phyloP scores from a whole-genome alignment of 179 eudicot genomes.

The Silene noctiflora region DNA sequence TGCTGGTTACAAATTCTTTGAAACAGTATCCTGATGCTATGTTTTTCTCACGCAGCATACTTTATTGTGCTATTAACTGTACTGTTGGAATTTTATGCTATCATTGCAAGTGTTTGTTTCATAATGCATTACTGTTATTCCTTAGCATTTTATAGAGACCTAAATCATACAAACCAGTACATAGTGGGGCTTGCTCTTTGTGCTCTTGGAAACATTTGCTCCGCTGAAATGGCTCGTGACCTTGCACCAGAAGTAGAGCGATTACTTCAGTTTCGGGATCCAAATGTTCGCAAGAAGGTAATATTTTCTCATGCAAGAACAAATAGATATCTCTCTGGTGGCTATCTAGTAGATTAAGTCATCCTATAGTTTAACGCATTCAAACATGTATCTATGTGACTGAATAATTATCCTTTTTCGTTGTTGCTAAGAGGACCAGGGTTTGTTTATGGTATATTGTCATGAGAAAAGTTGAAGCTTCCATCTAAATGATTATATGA shows the following conservation, averaged over 20 bases:
- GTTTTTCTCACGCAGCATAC: not conserved
- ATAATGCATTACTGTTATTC: conserved; percentile 20
- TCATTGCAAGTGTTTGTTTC: conserved; percentile 7
- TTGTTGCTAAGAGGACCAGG: not conserved
- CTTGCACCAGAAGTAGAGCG: conserved; percentile 97
- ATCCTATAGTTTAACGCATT: not conserved
- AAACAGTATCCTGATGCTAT: conserved; percentile 77
- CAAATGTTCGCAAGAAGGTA: conserved; percentile 93
- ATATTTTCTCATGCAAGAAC: conserved; percentile 23
- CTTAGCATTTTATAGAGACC: conserved; percentile 74
- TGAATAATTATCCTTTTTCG: not conserved
- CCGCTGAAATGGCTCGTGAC: conserved; percentile 99
- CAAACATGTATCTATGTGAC: not conserved
- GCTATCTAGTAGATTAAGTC: not conserved
- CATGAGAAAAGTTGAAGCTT: not conserved
- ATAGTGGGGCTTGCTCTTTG: conserved; percentile 97
- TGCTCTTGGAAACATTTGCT: conserved; percentile 95
- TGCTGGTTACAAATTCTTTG: conserved; percentile 95
- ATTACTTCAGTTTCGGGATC: conserved; percentile 91
- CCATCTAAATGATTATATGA: not conserved
- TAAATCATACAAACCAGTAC: conserved; percentile 89
- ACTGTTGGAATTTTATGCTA: conserved; percentile 9
- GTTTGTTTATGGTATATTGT: not conserved
- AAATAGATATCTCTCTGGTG: conserved; percentile 7
- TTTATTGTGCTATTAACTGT: not conserved